A percentile compares a stretch with the other conserved stretches of the same genome.
These are phyloP conservation scores for Fusarium multiceps DNA, from an alignment of 2,329 filamentous ascomycete genomes.

Conservation along the genomic window DNA sequence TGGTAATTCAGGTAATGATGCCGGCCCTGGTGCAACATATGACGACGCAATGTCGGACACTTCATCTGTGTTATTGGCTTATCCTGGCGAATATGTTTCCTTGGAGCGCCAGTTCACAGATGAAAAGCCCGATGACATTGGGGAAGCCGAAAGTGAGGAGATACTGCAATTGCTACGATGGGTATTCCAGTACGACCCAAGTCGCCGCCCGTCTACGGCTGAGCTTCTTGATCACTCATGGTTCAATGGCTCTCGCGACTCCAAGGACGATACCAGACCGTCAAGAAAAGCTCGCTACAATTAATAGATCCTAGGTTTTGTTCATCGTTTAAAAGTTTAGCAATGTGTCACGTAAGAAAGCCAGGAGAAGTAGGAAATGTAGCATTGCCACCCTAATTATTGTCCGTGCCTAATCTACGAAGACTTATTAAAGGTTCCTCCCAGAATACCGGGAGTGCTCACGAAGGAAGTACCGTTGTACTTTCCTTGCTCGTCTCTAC, in stretches of 20 bases:
- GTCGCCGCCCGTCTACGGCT: neutral
- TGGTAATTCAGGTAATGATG: too few relatives aligned
- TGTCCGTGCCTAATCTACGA: neutral
- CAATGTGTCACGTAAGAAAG: too few relatives aligned
- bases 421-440: neutral
- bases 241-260: neutral
- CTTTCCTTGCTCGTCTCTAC: constrained; percentile 13
- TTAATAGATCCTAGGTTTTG: too few relatives aligned
- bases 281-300: too few relatives aligned
- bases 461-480: constrained; percentile 32
- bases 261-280: too few relatives aligned
- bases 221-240: neutral
- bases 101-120: neutral
- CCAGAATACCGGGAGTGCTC: constrained; percentile 7
- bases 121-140: neutral
- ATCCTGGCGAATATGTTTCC: neutral
- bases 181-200: neutral
- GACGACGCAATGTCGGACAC: too few relatives aligned
- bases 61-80: neutral
- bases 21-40: too few relatives aligned
- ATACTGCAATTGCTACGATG: neutral
- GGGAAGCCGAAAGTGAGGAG: rapidly evolving
- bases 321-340: too few relatives aligned
- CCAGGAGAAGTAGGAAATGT: too few relatives aligned
- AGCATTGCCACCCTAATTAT: too few relatives aligned